phyloP scores from a whole-genome alignment of 1,139 yeast genomes.

The Diutina pseudorugosa region DNA sequence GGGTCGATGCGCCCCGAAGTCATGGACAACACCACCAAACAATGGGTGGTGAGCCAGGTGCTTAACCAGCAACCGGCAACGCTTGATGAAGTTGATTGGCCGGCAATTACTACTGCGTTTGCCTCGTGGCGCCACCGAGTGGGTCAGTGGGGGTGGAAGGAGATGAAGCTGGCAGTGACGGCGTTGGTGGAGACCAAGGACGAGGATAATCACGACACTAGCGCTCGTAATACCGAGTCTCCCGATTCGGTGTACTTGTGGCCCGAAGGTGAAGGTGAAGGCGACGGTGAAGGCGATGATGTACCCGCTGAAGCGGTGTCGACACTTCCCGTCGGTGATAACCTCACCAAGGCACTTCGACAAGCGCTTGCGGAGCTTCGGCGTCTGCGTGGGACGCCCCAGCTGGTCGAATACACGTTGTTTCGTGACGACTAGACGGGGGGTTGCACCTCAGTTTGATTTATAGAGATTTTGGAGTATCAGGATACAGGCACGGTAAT shows the following conservation, averaged over 20 bases:
- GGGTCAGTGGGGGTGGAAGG: background rate
- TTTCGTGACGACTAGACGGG: background rate
- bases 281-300: no score
- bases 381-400: background rate
- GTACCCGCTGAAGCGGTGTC: no score
- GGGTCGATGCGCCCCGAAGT: conserved; percentile 36
- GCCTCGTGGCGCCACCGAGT: background rate
- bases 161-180: background rate
- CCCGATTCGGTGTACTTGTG: no score
- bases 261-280: no score
- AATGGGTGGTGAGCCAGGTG: conserved; percentile 35
- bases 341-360: background rate
- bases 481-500: background rate
- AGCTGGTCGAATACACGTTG: background rate
- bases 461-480: background rate
- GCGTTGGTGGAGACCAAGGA: background rate
- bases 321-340: background rate
- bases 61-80: background rate
- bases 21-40: conserved; percentile 38
- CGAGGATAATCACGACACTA: no score
- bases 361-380: background rate
- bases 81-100: background rate
- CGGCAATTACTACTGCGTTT: background rate
- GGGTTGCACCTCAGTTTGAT: background rate
- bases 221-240: no score